These are phyloP conservation scores for Agapanthus africanus DNA, from an alignment of 106 monocot species.

Conservation along the genomic window DNA sequence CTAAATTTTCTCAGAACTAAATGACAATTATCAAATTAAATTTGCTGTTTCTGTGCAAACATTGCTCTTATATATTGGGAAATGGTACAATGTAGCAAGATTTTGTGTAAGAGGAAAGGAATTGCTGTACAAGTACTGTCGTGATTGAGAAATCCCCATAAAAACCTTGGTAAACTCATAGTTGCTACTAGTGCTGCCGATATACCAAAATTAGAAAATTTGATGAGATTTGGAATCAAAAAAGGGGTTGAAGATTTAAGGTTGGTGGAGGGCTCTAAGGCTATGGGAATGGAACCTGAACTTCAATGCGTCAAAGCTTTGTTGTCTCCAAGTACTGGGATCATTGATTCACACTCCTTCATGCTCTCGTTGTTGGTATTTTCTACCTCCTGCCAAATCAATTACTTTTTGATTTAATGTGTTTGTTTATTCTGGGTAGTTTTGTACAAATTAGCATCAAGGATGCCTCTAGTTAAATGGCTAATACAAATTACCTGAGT, in stretches of 20 bases:
- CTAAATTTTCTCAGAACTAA: no score
- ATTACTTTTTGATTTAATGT: constrained; percentile 2
- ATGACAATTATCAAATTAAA: no score
- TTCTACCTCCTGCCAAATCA: constrained; percentile 6
- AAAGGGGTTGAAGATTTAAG: constrained; percentile 71
- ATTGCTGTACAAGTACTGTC: constrained; percentile 83
- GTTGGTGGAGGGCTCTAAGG: constrained; percentile 67
- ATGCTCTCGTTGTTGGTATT: constrained; percentile 80
- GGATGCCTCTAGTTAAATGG: no score
- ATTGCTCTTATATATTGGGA: background rate
- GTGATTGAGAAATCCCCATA: constrained; percentile 66
- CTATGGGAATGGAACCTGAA: constrained; percentile 81
- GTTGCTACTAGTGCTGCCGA: constrained; percentile 76
- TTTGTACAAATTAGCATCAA: no score
- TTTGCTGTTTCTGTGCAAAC: no score
- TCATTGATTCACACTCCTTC: constrained; percentile 79
- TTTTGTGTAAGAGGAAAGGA: constrained; percentile 85
- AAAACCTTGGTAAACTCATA: constrained; percentile 82
- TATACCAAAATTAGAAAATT: constrained; percentile 52
- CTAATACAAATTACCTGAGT: no score
- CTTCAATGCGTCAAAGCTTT: constrained; percentile 72
- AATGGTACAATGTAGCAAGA: constrained; percentile 43
- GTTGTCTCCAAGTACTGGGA: constrained; percentile 81
- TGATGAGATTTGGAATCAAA: constrained; percentile 42
- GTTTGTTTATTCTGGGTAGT: background rate